Evolutionary conservation across 352 stramenopile species (phyloP).

Genomic region (Pythium brassicae): DNA sequence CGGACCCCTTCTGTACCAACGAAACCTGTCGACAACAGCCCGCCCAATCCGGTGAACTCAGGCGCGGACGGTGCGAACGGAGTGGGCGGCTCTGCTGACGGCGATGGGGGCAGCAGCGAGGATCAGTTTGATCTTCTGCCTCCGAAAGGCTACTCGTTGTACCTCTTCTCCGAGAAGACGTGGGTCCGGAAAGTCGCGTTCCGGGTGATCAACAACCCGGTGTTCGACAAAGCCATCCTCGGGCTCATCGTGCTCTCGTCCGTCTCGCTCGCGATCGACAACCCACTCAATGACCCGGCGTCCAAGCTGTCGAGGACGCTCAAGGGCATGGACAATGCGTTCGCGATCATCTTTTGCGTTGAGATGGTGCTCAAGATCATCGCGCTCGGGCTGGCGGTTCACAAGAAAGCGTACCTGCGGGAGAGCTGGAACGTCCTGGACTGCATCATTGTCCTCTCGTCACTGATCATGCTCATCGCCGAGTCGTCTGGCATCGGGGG

Average conservation of each 20-base stretch:
- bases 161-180: slow-evolving; percentile 44
- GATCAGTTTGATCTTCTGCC: slow-evolving; percentile 12
- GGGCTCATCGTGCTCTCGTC: slow-evolving; percentile 81
- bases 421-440: slow-evolving; percentile 90
- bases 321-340: slow-evolving; percentile 59
- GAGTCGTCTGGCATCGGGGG: slow-evolving; percentile 35
- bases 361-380: slow-evolving; percentile 91
- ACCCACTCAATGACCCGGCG: slow-evolving; percentile 64
- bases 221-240: slow-evolving; percentile 83
- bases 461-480: slow-evolving; percentile 57
- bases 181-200: slow-evolving; percentile 32
- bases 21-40: not conserved
- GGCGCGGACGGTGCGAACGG: not conserved
- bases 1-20: not conserved
- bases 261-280: slow-evolving; percentile 83
- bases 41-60: not conserved
- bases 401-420: slow-evolving; percentile 75
- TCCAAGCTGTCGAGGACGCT: slow-evolving; percentile 37
- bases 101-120: not conserved
- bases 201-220: slow-evolving; percentile 48
- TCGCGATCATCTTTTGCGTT: slow-evolving; percentile 77
- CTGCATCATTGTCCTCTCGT: slow-evolving; percentile 83
- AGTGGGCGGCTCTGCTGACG: no score
- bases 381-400: slow-evolving; percentile 65
- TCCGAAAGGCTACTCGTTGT: slow-evolving; percentile 28